These are phyloP conservation scores for Globisporangium nunn DNA, from an alignment of 352 stramenopile genomes.

Conservation along the genomic window DNA sequence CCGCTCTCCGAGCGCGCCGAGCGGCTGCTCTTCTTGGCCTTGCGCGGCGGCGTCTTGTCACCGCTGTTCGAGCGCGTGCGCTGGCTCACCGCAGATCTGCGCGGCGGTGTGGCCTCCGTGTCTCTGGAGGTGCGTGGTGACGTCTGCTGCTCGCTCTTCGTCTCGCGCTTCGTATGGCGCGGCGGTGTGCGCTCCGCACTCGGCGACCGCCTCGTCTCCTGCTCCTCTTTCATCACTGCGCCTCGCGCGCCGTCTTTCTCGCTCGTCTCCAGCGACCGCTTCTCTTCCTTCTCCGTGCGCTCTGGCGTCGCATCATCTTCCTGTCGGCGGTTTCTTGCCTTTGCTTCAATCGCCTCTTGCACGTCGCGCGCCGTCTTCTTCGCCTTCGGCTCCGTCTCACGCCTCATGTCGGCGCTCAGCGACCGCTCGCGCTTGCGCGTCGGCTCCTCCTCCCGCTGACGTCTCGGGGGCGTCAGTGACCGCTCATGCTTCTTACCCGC, in stretches of 20 bases:
- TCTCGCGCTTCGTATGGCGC: not conserved
- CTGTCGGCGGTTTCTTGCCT: not conserved
- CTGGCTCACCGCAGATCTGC: not conserved
- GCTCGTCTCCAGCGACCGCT: not conserved
- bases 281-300: slow-evolving; percentile 1
- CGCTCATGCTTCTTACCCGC: not conserved
- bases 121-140: not conserved
- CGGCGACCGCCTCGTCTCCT: slow-evolving; percentile 4
- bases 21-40: slow-evolving; percentile 13
- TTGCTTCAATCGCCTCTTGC: not conserved
- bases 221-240: not conserved
- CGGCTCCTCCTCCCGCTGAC: not conserved
- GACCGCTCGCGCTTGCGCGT: slow-evolving; percentile 11
- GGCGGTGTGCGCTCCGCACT: slow-evolving; percentile 6
- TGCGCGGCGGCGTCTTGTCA: slow-evolving; percentile 24
- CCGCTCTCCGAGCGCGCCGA: slow-evolving; percentile 7
- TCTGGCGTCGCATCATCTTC: not conserved
- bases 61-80: slow-evolving; percentile 10
- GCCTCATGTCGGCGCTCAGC: slow-evolving; percentile 6
- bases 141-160: not conserved
- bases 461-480: slow-evolving; percentile 5
- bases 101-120: not conserved
- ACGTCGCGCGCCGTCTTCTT: not conserved
- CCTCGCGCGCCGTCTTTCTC: not conserved
- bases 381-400: slow-evolving; percentile 4